Conservation (phyloP, 2,329 filamentous ascomycete species). For the Cladosporium sp. region DNA sequence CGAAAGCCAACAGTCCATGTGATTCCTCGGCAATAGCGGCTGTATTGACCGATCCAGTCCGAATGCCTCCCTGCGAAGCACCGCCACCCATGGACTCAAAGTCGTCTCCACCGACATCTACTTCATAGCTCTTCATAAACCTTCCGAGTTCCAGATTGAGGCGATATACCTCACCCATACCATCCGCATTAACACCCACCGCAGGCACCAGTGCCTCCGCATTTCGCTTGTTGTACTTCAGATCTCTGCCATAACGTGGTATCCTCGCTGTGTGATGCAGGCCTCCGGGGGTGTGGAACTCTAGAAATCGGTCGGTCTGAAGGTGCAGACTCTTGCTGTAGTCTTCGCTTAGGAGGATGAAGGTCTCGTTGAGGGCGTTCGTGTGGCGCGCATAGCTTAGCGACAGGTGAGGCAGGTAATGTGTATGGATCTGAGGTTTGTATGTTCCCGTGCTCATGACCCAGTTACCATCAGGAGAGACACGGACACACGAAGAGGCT, state of each 20-base stretch:
- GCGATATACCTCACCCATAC: conserved; percentile 86
- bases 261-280: conserved; percentile 87
- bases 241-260: conserved; percentile 85
- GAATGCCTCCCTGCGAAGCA: conserved; percentile 80
- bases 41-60: conserved; percentile 80
- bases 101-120: conserved; percentile 86
- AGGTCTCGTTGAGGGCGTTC: conserved; percentile 84
- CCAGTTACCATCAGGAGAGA: conserved; percentile 96
- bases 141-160: conserved; percentile 87
- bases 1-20: conserved; percentile 88
- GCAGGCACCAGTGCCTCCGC: conserved; percentile 84
- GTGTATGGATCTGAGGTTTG: conserved; percentile 87
- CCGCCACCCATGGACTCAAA: conserved; percentile 60
- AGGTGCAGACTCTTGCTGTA: conserved; percentile 94
- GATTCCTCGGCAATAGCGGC: conserved; percentile 82
- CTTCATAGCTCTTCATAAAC: conserved; percentile 90
- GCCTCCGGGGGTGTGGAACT: conserved; percentile 87
- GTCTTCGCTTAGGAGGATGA: conserved; percentile 81
- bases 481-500: conserved; percentile 82
- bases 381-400: conserved; percentile 94
- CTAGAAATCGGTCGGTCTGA: conserved; percentile 83
- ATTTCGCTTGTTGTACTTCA: conserved; percentile 76
- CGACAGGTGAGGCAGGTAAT: conserved; percentile 87
- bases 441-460: conserved; percentile 81
- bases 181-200: conserved; percentile 81